Evolutionary conservation across 345 rosid genomes (phyloP), one percentile per base, ranked within the genome.

Genomic region (Camelina sativa): DNA sequence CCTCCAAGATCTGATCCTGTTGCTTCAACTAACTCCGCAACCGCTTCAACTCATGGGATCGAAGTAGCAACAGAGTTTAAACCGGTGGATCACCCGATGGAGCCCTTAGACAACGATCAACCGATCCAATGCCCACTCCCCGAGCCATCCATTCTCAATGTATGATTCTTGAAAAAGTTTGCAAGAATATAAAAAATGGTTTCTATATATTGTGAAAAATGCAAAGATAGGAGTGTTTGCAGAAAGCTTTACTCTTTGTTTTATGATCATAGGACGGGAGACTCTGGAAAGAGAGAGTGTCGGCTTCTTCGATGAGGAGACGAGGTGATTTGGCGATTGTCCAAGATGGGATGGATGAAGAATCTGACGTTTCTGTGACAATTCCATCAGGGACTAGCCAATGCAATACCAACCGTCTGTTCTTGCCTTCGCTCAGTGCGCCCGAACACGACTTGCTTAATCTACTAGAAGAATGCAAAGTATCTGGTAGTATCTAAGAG

Each of bases 131-230:
- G 97, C 72, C 98, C 96, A 19, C 72, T 84, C 6, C 91, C 97
- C 1, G 98, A 93, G 70, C 96, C 94, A 52, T 91, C 96, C 22
- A 91, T 93, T 83, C 93, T 93, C 53, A 88, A 91, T 75, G 97
- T 93, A 82, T 77, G 91, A 71, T 62, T 73, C 76, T 64, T 73
- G 38, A 54, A 23, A 13, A 67, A 66, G 1, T 37, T 28, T n/a
- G 15, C 48, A 58, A 44, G 48, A 66, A 35, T 7, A 0, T 7
- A 8, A 23, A 64, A 41, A 9, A 1, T 10, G 5, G 15, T 19
- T 56, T n/a, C n/a, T 35, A 10, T 34, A 7, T 48, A 2, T 7
- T 11, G 54, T 28, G 30, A 44, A 56, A 68, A 60, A 1, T 62
- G 53, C 54, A 25, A 40, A 62, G n/a, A 41, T 3, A 28, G 7